These are phyloP conservation scores for Heliamphora pulchella DNA, from an alignment of 179 eudicot species.

Conservation along the genomic window DNA sequence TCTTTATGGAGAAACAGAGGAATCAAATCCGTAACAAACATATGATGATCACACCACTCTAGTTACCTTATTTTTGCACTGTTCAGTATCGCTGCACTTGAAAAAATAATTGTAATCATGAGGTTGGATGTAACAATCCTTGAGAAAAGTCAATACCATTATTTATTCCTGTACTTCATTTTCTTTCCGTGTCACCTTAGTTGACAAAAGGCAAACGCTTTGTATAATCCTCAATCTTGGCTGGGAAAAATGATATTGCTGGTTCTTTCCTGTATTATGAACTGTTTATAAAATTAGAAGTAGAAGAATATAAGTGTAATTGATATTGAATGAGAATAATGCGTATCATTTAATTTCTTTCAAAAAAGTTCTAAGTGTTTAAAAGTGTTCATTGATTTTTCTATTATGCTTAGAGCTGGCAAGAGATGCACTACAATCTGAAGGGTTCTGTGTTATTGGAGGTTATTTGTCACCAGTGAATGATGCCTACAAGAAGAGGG, in stretches of 20 bases:
- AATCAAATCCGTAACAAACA: background rate
- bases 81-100: background rate
- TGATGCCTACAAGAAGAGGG: slow-evolving; percentile 86
- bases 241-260: background rate
- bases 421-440: slow-evolving; percentile 64
- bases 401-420: slow-evolving; percentile 59
- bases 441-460: slow-evolving; percentile 79
- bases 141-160: background rate
- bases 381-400: slow-evolving; percentile 12
- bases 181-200: background rate
- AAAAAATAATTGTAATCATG: background rate
- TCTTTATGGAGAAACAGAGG: background rate
- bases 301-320: background rate
- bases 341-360: background rate
- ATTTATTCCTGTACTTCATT: background rate
- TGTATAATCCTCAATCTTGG: no score
- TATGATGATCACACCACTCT: background rate
- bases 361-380: background rate
- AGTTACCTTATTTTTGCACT: background rate
- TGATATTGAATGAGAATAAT: background rate
- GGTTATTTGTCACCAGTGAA: slow-evolving; percentile 97
- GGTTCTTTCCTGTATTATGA: background rate
- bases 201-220: no score
- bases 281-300: background rate
- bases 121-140: background rate